phyloP scores from a whole-genome alignment of 2,329 filamentous ascomycete genomes.

The Colletotrichum noveboracense region DNA sequence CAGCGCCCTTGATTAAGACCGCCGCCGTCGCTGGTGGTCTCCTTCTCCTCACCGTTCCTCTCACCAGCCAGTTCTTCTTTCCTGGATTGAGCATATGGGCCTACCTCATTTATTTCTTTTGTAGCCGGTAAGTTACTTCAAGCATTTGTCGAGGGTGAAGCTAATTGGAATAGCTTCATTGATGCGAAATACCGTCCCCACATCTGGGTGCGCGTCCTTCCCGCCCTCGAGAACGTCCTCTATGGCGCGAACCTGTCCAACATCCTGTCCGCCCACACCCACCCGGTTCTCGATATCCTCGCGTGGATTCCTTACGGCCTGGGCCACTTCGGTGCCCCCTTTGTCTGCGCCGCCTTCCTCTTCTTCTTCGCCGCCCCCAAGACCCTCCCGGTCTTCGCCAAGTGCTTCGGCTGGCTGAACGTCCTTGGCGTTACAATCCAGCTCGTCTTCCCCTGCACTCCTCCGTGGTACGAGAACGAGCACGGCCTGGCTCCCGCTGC shows the following conservation, averaged over 20 bases:
- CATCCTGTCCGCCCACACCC: constrained; percentile 89
- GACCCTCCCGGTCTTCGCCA: constrained; percentile 82
- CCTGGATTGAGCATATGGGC: constrained; percentile 85
- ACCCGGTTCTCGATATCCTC: constrained; percentile 81
- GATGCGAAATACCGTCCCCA: constrained; percentile 86
- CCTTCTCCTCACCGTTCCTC: constrained; percentile 77
- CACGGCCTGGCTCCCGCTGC: constrained; percentile 91
- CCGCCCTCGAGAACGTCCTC: constrained; percentile 93
- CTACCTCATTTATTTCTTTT: constrained; percentile 91
- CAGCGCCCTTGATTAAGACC: constrained; percentile 81
- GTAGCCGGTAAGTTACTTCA: constrained; percentile 76
- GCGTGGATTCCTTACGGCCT: constrained; percentile 95
- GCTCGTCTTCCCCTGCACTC: constrained; percentile 89
- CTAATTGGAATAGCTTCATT: constrained; percentile 71
- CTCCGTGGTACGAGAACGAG: constrained; percentile 95
- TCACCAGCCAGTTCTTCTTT: constrained; percentile 89
- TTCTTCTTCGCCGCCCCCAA: constrained; percentile 91
- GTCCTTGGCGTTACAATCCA: constrained; percentile 87
- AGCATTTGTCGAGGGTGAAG: background rate
- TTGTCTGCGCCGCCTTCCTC: constrained; percentile 77
- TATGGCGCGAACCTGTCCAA: constrained; percentile 97
- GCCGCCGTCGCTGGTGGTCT: constrained; percentile 71
- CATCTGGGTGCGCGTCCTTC: constrained; percentile 94
- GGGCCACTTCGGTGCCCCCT: constrained; percentile 86
- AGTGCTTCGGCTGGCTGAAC: constrained; percentile 92